phyloP scores from a whole-genome alignment of 768 basidiomycete species.

The Hypsizygus marmoreus region DNA sequence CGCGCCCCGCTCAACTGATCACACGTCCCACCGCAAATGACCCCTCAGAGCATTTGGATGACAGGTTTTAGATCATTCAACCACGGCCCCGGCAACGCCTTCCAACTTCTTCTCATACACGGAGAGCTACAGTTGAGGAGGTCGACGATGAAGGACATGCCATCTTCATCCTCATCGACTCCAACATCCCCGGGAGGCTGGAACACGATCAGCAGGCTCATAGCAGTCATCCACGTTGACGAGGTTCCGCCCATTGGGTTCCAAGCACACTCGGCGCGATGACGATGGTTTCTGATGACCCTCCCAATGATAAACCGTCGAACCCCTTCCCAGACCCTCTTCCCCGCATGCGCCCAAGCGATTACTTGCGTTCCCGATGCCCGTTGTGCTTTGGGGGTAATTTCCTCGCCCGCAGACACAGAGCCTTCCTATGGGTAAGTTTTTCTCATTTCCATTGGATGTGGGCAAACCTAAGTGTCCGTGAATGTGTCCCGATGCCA shows the following conservation, averaged over 20 bases:
- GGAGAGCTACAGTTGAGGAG: too few species aligned
- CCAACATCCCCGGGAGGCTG: not conserved
- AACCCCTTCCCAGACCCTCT: conserved; percentile 9
- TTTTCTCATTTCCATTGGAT: not conserved
- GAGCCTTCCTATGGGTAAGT: not conserved
- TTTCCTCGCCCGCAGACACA: not conserved
- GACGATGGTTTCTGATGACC: not conserved
- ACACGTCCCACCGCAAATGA: too few species aligned
- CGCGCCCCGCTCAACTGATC: too few species aligned
- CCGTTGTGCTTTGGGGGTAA: conserved; percentile 18
- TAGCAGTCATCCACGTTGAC: too few species aligned
- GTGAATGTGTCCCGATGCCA: conserved; percentile 4
- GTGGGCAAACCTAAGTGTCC: not conserved
- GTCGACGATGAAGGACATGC: too few species aligned
- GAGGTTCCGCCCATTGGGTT: not conserved
- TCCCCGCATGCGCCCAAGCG: conserved; percentile 9
- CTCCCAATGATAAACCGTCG: not conserved
- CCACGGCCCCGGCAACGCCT: too few species aligned
- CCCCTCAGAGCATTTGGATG: too few species aligned
- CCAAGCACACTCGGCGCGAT: not conserved
- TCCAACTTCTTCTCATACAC: too few species aligned
- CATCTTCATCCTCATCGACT: not conserved
- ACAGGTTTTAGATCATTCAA: too few species aligned
- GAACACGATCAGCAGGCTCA: too few species aligned
- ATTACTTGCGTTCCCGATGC: conserved; percentile 19